Evolutionary conservation across 1,284 basidiomycete species (phyloP).

Genomic region (Heterobasidion irregulare): DNA sequence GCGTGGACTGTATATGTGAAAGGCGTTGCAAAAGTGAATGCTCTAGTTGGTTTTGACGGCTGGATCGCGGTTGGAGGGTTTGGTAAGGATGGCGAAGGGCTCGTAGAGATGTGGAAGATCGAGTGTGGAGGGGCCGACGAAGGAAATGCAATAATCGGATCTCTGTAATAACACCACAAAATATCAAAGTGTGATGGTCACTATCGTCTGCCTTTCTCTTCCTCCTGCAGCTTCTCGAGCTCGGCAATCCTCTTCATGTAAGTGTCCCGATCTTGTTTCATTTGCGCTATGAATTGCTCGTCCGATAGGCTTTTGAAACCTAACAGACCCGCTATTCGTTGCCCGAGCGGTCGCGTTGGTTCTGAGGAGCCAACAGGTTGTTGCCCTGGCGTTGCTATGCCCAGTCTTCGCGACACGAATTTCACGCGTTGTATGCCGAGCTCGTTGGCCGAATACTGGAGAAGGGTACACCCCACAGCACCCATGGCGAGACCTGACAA

Average conservation of each 20-base stretch:
- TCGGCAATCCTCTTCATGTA: constrained; percentile 46
- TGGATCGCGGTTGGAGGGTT: constrained; percentile 54
- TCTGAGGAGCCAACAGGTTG: constrained; percentile 8
- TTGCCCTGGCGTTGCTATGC: constrained; percentile 5
- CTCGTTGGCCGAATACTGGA: constrained; percentile 64
- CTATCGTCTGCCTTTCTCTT: constrained; percentile 13
- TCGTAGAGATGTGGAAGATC: constrained; percentile 49
- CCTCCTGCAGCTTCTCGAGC: constrained; percentile 37
- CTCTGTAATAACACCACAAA: neutral
- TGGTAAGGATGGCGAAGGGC: constrained; percentile 43
- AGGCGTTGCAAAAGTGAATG: constrained; percentile 52
- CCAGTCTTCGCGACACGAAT: constrained; percentile 31
- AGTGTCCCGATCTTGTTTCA: constrained; percentile 43
- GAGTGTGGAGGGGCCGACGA: constrained; percentile 4
- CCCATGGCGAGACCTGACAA: constrained; percentile 48
- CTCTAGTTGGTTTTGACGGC: constrained; percentile 34
- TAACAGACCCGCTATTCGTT: constrained; percentile 32
- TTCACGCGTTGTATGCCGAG: constrained; percentile 46
- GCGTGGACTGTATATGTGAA: constrained; percentile 36
- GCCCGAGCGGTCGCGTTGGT: constrained; percentile 13
- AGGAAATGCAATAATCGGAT: neutral
- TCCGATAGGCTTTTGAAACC: constrained; percentile 50
- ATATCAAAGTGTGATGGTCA: neutral
- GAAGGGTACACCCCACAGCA: constrained; percentile 40
- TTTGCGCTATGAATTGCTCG: constrained; percentile 49